Percentiles rank a stretch among this genome's conserved stretches.
These are phyloP conservation scores for Malus domestica DNA, from an alignment of 306 rosid genomes.

Conservation along the genomic window DNA sequence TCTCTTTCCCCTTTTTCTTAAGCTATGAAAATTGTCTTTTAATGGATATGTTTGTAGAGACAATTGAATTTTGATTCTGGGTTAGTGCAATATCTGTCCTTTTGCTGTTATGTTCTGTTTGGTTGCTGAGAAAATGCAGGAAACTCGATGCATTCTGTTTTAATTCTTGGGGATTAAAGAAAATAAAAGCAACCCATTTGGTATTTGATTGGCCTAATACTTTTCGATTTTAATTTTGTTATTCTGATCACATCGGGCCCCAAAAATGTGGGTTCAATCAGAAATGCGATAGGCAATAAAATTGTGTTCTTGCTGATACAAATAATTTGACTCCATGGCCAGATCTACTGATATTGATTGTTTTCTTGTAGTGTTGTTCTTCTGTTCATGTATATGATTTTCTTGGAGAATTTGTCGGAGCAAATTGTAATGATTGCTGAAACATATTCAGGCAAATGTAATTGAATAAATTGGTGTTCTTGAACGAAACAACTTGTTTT, in stretches of 20 bases:
- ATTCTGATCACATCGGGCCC: neutral
- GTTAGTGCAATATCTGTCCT: slow-evolving; percentile 3
- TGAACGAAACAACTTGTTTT: neutral
- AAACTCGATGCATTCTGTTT: neutral
- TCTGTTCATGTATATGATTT: neutral
- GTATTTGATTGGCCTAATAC: neutral
- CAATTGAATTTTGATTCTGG: slow-evolving; percentile 6
- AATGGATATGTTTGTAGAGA: neutral
- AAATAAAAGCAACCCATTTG: neutral
- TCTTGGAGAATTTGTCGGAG: neutral
- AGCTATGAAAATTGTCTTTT: neutral
- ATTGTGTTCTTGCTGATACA: neutral
- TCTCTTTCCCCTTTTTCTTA: slow-evolving; percentile 3
- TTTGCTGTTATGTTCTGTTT: neutral
- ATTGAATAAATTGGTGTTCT: neutral
- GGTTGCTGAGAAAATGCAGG: neutral
- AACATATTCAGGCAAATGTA: neutral
- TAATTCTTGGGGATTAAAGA: neutral
- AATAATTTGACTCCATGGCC: neutral
- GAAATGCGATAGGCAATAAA: neutral
- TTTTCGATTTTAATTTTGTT: neutral
- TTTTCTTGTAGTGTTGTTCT: neutral
- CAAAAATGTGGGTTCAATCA: neutral
- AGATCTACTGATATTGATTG: neutral
- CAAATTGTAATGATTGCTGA: neutral